Conservation (phyloP, 2,329 filamentous ascomycete genomes). For the Penicillium sp. region DNA sequence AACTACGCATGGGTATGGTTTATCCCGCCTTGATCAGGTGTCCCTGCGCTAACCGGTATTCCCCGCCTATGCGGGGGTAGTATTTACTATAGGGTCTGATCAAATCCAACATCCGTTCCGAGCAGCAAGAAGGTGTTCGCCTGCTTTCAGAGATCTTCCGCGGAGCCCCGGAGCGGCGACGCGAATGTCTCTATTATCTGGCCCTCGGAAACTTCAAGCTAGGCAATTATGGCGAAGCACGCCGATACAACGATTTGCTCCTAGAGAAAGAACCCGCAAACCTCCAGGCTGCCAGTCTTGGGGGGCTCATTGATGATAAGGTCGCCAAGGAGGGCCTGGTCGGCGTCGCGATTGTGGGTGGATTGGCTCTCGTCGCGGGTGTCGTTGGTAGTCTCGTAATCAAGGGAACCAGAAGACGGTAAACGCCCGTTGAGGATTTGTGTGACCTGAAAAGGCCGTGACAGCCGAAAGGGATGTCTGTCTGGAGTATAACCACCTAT, state of each 20-base stretch:
- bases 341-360: conserved; percentile 92
- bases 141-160: conserved; percentile 97
- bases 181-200: conserved; percentile 98
- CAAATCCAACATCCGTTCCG: conserved; percentile 78
- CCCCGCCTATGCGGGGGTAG: conserved; percentile 15
- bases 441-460: conserved; percentile 21
- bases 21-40: background rate
- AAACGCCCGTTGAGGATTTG: conserved; percentile 19
- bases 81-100: conserved; percentile 71
- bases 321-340: conserved; percentile 91
- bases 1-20: conserved; percentile 92
- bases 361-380: conserved; percentile 88
- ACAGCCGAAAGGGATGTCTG: conserved; percentile 10
- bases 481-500: conserved; percentile 10
- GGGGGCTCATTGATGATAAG: conserved; percentile 88
- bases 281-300: conserved; percentile 83
- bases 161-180: conserved; percentile 82
- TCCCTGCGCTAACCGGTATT: conserved; percentile 5
- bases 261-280: conserved; percentile 89
- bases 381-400: conserved; percentile 86
- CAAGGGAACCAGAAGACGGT: conserved; percentile 67
- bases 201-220: conserved; percentile 97
- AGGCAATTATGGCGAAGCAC: conserved; percentile 92
- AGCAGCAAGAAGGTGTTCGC: conserved; percentile 92
- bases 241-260: conserved; percentile 90